phyloP scores from a whole-genome alignment of 371 early-diverging fungal genomes.

The Apophysomyces trapeziformis region DNA sequence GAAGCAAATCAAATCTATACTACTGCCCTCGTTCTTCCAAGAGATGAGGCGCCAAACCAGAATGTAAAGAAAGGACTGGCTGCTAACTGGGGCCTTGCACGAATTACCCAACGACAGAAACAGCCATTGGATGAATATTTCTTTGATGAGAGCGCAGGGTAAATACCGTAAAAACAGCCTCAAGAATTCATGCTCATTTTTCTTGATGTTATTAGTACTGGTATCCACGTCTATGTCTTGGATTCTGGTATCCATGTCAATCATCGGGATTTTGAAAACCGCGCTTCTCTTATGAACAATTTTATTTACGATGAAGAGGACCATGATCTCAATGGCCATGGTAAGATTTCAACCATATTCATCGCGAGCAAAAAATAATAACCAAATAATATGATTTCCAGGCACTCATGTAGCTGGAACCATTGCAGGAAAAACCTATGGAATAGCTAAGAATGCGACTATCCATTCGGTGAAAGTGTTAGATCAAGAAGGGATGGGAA shows the following conservation, averaged over 20 bases:
- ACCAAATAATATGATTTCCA: conserved; percentile 20
- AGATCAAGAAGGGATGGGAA: conserved; percentile 57
- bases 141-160: conserved; percentile 25
- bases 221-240: conserved; percentile 26
- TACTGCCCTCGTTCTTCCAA: conserved; percentile 15
- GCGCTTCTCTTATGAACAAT: conserved; percentile 67
- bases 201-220: conserved; percentile 9
- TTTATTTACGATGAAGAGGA: conserved; percentile 54
- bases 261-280: conserved; percentile 79
- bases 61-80: not conserved
- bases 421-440: conserved; percentile 69
- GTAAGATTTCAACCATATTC: conserved; percentile 45
- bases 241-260: conserved; percentile 67
- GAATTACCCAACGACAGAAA: conserved; percentile 17
- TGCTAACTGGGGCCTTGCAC: conserved; percentile 28
- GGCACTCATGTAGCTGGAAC: conserved; percentile 83
- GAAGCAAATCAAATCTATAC: conserved; percentile 26
- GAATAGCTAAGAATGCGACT: conserved; percentile 76
- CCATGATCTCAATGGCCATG: conserved; percentile 73
- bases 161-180: not conserved
- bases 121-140: conserved; percentile 11
- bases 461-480: conserved; percentile 76
- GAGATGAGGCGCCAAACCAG: not conserved
- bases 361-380: not conserved
- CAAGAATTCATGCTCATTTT: not conserved